These are phyloP conservation scores for Coffea humblotiana DNA, from an alignment of 305 asterid species.

Conservation along the genomic window DNA sequence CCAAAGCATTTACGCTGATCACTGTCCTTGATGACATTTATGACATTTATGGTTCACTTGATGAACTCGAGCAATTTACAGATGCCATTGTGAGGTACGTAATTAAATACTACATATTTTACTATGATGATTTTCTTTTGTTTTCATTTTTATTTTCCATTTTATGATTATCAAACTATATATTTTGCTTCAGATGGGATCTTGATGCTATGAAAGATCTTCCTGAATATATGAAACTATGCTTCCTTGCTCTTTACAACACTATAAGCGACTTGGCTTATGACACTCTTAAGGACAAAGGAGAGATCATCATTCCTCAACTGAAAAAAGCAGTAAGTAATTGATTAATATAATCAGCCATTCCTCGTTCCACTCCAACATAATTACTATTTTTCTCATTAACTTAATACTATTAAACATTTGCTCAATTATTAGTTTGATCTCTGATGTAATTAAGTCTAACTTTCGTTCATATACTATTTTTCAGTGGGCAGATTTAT, in stretches of 20 bases:
- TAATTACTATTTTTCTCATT: no score
- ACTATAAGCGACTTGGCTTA: conserved; percentile 21
- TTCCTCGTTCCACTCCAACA: no score
- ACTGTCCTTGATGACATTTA: conserved; percentile 49
- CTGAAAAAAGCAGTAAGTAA: no score
- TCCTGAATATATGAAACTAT: conserved; percentile 20
- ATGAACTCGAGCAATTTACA: conserved; percentile 30
- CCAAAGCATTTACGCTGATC: conserved; percentile 41
- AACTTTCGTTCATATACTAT: background rate
- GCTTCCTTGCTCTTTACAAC: conserved; percentile 26
- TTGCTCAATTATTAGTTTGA: background rate
- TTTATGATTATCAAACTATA: no score
- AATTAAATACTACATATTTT: no score
- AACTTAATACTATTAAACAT: background rate
- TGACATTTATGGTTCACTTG: conserved; percentile 52
- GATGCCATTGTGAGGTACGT: no score
- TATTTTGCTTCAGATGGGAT: conserved; percentile 14
- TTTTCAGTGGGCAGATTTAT: conserved; percentile 26
- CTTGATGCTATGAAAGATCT: conserved; percentile 12
- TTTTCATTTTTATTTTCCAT: no score
- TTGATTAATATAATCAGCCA: no score
- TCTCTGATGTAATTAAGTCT: background rate
- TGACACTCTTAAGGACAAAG: conserved; percentile 18
- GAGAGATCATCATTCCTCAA: conserved; percentile 1
- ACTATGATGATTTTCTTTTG: no score